Evolutionary conservation across 2,329 filamentous ascomycete genomes (phyloP).

Genomic region (Chaetomium strumarium): DNA sequence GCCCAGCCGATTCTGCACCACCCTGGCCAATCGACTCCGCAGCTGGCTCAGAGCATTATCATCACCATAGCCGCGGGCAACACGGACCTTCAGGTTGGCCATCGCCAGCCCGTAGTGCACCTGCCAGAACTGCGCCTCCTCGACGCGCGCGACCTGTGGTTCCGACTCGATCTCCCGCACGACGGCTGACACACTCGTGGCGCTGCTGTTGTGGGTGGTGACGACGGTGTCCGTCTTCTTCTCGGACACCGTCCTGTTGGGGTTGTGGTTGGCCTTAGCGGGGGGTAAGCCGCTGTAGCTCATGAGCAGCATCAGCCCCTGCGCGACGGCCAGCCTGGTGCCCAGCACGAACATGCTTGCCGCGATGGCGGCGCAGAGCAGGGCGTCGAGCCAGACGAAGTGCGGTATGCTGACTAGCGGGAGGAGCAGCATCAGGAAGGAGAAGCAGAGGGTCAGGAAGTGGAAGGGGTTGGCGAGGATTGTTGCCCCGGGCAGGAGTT

Average conservation of each 20-base stretch:
- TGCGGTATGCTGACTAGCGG: conserved; percentile 75
- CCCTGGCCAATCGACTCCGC: conserved; percentile 66
- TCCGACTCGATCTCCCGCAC: conserved; percentile 80
- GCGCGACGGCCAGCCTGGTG: conserved; percentile 71
- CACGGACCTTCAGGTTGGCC: conserved; percentile 74
- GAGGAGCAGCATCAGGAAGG: conserved; percentile 64
- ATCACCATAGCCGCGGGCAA: conserved; percentile 45
- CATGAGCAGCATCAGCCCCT: conserved; percentile 95
- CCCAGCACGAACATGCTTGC: conserved; percentile 85
- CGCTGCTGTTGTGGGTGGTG: conserved; percentile 28
- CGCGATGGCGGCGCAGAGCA: conserved; percentile 75
- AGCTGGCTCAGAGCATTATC: conserved; percentile 52
- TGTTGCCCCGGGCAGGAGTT: conserved; percentile 68
- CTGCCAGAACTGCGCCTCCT: conserved; percentile 96
- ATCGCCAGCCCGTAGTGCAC: conserved; percentile 96
- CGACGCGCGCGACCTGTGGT: conserved; percentile 66
- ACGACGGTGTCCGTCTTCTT: conserved; percentile 10
- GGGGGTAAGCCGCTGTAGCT: conserved; percentile 51
- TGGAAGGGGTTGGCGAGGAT: conserved; percentile 94
- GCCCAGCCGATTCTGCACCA: conserved; percentile 80
- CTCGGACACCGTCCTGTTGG: conserved; percentile 15
- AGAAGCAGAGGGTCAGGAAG: conserved; percentile 86
- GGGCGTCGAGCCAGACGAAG: conserved; percentile 76
- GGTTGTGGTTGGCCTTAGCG: conserved; percentile 11
- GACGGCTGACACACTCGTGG: conserved; percentile 60